These are phyloP conservation scores for Aspergillus carbonarius DNA, from an alignment of 2,329 filamentous ascomycete species.

Conservation along the genomic window DNA sequence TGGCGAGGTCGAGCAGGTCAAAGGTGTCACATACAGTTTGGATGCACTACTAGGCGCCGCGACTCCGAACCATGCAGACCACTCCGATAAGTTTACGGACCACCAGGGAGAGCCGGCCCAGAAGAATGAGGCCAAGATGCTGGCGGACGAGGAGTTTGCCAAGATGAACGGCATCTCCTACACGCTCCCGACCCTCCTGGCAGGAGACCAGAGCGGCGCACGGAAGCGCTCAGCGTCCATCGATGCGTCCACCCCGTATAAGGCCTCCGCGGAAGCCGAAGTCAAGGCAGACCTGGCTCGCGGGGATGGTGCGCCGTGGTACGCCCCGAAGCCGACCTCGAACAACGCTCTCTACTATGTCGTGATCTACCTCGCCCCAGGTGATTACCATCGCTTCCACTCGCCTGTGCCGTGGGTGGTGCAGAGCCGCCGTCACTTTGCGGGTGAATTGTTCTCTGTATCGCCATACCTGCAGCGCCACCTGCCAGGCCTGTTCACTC, in stretches of 20 bases:
- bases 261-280: conserved; percentile 72
- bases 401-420: conserved; percentile 95
- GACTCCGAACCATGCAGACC: conserved; percentile 47
- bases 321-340: conserved; percentile 61
- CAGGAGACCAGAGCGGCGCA: conserved; percentile 56
- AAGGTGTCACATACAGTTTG: conserved; percentile 96
- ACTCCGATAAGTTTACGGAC: conserved; percentile 36
- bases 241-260: conserved; percentile 71
- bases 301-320: conserved; percentile 65
- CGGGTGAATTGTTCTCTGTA: conserved; percentile 91
- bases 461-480: conserved; percentile 93
- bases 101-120: conserved; percentile 33
- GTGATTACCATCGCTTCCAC: conserved; percentile 98
- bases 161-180: conserved; percentile 93
- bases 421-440: conserved; percentile 91
- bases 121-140: conserved; percentile 63
- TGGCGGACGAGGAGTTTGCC: conserved; percentile 88
- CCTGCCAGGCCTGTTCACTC: conserved; percentile 87
- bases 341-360: conserved; percentile 80
- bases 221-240: conserved; percentile 54
- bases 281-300: conserved; percentile 81
- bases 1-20: conserved; percentile 96
- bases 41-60: conserved; percentile 79
- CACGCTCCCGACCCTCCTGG: conserved; percentile 82
- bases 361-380: conserved; percentile 93